phyloP scores from a whole-genome alignment of 495 filamentous ascomycete species.

The Xylaria curta region DNA sequence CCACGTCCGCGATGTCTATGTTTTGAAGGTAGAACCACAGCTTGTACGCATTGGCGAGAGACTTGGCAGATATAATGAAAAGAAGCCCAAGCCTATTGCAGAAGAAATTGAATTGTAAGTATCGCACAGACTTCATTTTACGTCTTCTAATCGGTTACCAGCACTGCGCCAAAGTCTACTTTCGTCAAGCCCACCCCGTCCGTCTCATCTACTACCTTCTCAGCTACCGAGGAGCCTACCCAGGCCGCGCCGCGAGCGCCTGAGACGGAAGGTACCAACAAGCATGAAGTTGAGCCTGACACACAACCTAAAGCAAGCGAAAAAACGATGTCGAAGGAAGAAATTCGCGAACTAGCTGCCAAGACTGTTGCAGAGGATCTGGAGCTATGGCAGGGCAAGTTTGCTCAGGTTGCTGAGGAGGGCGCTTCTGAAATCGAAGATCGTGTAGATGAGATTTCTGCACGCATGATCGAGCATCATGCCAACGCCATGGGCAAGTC shows the following conservation, averaged over 20 bases:
- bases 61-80: slow-evolving; percentile 72
- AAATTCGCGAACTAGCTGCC: slow-evolving; percentile 56
- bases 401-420: slow-evolving; percentile 79
- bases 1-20: slow-evolving; percentile 76
- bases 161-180: slow-evolving; percentile 28
- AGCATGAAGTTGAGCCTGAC: neutral
- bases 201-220: slow-evolving; percentile 29
- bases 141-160: slow-evolving; percentile 21
- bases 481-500: slow-evolving; percentile 64
- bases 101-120: slow-evolving; percentile 37
- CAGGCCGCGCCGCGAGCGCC: slow-evolving; percentile 16
- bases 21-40: slow-evolving; percentile 93
- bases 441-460: slow-evolving; percentile 68
- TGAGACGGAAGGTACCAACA: slow-evolving; percentile 14
- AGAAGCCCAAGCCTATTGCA: slow-evolving; percentile 25
- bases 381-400: slow-evolving; percentile 81
- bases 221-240: slow-evolving; percentile 13
- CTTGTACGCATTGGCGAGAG: slow-evolving; percentile 89
- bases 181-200: slow-evolving; percentile 50
- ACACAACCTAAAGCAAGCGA: slow-evolving; percentile 35
- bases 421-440: slow-evolving; percentile 79
- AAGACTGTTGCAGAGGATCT: slow-evolving; percentile 81
- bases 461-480: slow-evolving; percentile 58
- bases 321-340: slow-evolving; percentile 41
- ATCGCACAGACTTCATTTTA: neutral